A percentile compares a stretch with the other conserved stretches of the same genome.
phyloP scores from a whole-genome alignment of 202 grass and related monocot species.

The Miscanthus sacchariflorus region DNA sequence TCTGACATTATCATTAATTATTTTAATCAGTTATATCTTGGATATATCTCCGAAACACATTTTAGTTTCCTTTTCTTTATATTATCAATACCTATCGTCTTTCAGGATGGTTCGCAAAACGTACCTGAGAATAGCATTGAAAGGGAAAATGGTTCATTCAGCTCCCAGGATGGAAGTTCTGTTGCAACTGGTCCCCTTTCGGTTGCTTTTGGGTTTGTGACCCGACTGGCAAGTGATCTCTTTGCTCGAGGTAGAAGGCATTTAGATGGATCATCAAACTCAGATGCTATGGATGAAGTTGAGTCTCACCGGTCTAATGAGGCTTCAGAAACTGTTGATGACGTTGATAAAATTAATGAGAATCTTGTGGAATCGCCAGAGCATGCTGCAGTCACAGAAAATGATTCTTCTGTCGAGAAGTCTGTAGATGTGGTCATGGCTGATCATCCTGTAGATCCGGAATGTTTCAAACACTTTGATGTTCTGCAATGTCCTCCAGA shows the following conservation, averaged over 20 bases:
- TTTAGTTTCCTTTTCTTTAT: slow-evolving; percentile 14
- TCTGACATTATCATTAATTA: background rate
- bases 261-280: slow-evolving; percentile 66
- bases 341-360: slow-evolving; percentile 58
- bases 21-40: no score
- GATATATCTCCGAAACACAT: background rate
- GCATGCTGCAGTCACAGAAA: slow-evolving; percentile 33
- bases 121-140: slow-evolving; percentile 37
- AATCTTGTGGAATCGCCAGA: slow-evolving; percentile 42
- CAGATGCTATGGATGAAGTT: slow-evolving; percentile 69
- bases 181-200: slow-evolving; percentile 76
- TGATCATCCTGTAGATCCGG: slow-evolving; percentile 49
- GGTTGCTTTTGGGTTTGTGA: slow-evolving; percentile 84
- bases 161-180: slow-evolving; percentile 64
- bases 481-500: slow-evolving; percentile 77
- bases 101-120: slow-evolving; percentile 52
- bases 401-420: slow-evolving; percentile 42
- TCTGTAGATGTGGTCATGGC: slow-evolving; percentile 44
- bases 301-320: slow-evolving; percentile 65
- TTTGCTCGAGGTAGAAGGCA: slow-evolving; percentile 90
- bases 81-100: slow-evolving; percentile 15
- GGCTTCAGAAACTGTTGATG: slow-evolving; percentile 71
- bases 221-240: slow-evolving; percentile 75
- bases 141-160: slow-evolving; percentile 55
- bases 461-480: slow-evolving; percentile 93